Base-by-base conservation (phyloP, 345 rosid genomes). In the Populus davidiana region DNA sequence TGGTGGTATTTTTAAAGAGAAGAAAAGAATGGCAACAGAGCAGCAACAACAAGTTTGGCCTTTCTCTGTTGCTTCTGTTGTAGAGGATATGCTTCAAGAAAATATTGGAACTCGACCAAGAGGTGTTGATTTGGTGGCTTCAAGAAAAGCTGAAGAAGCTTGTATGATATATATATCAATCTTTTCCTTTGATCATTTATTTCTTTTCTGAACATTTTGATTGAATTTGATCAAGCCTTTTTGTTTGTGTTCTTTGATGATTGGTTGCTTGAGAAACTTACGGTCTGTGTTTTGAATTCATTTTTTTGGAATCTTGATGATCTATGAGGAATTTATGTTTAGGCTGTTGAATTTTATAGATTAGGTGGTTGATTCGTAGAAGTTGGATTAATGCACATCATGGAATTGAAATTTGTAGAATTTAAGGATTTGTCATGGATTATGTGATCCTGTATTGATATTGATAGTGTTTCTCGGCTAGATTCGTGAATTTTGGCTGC, bases 71-170 rank as follows among this genome's bases (percentile, higher is more conserved):
- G 90, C 85, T 66, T 91, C 98, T 39, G 77, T 91, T 69, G 90
- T 96, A 38, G 94, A 92, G 81, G 98, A 89, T 73, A 87, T 96
- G 75, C 91, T 96, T 81, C 87, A 86, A 70, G 90, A 93, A 67
- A 89, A 92, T 64, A 59, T 23, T 23, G 86, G 83, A 47, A 75
- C 63, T 49, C 83, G 86, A 76, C 74, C 82, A 66, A 75, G 75
- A 56, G 90, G 87, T 41, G 76, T 86, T 59, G 84, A 73, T 33
- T 79, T 87, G 78, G 85, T 87, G 78, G 85, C 83, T n/a, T 83
- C 98, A 2, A 80, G 86, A 59, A 90, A 77, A 78, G 83, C 82
- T 0, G 97, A 92, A 39, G 98, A 96, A 86, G 84, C 96, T 72
- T 87, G 99, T 96, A 88, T 50, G 84, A 75, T 78, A 39, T 27